Evolutionary conservation across 331 rosid genomes (phyloP), one percentile per base, ranked within the genome.

Genomic region (Acacia concinna): DNA sequence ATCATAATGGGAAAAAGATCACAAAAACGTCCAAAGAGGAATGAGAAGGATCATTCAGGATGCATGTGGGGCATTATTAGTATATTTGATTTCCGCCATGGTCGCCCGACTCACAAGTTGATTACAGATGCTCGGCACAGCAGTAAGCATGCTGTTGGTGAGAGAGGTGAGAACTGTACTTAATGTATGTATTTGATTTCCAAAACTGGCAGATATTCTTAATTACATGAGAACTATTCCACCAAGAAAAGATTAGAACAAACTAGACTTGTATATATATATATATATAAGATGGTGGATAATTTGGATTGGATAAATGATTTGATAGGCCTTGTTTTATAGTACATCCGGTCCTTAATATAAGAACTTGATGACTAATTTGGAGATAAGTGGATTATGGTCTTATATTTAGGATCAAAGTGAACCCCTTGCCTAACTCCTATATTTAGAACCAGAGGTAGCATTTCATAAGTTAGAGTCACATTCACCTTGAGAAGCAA

Each of bases 21-120:
- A 32, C 90, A 87, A 76, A 96, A 87, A 78, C 91, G 91, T 64
- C 20, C 87, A 46, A 77, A 86, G 62, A 88, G 89, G 74, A 87
- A 84, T 83, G 95, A 90, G 88, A 93, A 84, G 88, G 92, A 91
- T 88, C 94, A 89, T 76, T 87, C 91, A 1, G 98, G 99, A 35
- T 96, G 99, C 77, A 93, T 96, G 93, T 90, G 92, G 98, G 94
- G 99, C 17, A 90, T 96, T 73, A 96, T 96, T 37, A 91, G 93
- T 71, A 90, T 96, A 77, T 87, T 96, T 70, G 98, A 96, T 88
- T 93, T 93, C 81, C 97, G 99, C 86, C 91, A 89, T 35, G 97
- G 97, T 52, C 95, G 90, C 47, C 35, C 87, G 54, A 78, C 89
- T 79, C 84, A 87, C 80, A 96, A 92, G 87, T 43, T 91, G 92